Evolutionary conservation across 2,329 filamentous ascomycete species (phyloP), one percentile per base, ranked within the genome.

Genomic region (Colletotrichum cordylinicola): DNA sequence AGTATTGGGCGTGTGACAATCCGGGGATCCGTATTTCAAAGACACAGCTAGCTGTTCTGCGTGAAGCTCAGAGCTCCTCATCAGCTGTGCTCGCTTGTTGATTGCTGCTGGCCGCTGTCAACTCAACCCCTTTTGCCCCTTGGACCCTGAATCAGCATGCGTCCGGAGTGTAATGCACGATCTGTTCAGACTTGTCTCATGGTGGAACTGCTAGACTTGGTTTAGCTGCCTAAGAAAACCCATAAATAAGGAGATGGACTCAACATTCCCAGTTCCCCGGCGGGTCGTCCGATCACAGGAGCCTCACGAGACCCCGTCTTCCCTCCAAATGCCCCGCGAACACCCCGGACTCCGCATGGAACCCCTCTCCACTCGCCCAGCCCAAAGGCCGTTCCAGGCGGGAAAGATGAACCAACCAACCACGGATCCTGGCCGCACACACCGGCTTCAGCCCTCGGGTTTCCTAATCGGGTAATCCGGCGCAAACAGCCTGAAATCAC

Each of bases 401-500:
- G 35, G 24, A 64, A 39, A 39, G 62, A 66, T 43, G 61, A 66
- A 52, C 62, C 39, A 70, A 52, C 27, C 43, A 67, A 58, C 62
- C 70, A 35, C 35, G n/a, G n/a, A 64, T 64, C 35, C 61, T 16
- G 35, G 37, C 35, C 58, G n/a, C 33, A 35, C 61, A 64, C 60
- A 64, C 60, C 31, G 33, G 18, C 60, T 29, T 37, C 16, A 64
- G 60, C 60, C n/a, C 58, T 74, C 74, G 74, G 74, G 9, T 74
- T 76, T 21, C 74, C 70, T 8, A 58, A 64, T 73, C 31, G 29
- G 70, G 74, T 48, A 76, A 74, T 27, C 74, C 74, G 74, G 70
- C 74, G 74, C 70, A 70, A 35, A 31, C 37, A 64, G 29, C 9
- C 37, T 43, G 61, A 64, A 27, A 27, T 29, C 15, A 18, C 61